Base-by-base conservation (phyloP, 2,329 filamentous ascomycete genomes). In the Trematosphaeria pertusa region DNA sequence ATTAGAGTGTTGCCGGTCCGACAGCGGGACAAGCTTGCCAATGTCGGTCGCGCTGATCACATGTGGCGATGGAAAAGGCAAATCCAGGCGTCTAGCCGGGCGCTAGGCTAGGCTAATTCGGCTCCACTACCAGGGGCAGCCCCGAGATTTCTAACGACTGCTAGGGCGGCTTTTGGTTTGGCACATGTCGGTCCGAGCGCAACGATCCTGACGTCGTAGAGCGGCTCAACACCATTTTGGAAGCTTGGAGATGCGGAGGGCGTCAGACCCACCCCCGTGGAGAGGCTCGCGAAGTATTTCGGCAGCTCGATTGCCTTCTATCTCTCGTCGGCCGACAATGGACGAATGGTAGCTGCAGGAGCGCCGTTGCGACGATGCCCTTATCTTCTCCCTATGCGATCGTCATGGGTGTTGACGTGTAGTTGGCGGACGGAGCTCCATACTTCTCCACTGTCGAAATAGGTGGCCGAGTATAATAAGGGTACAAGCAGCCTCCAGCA, bases 1-100 rank as follows among this genome's bases (percentile, higher is more conserved):
- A 54, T 54, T 49, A 43, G 51, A 35, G 19, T 5, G 18, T 19
- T 30, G 39, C 44, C 52, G 52, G 52, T 34, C 52, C 48, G 45
- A 48, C 19, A 26, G 17, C n/a, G 11, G 12, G n/a, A n/a, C n/a
- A n/a, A 21, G 14, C 2, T 6, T 11, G 3, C 18, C 28, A 9
- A 14, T 12, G n/a, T 11, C 19, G 14, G 8, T 11, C 18, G 10
- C n/a, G 20, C 15, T 18, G 38, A 37, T 48, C 39, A 43, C 39
- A 43, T 48, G 39, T 43, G 17, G 40, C 17, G 19, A 42, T 17
- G 17, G 17, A 10, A 30, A 21, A 6, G n/a, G 37, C 26, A 14
- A 32, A 15, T 17, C 15, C 11, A 9, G 20, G 36, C 18, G 36
- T 12, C 8, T 12, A 38, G 11, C 19, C 6, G 14, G 28, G 11